These are phyloP conservation scores for Cystobasidiaceae sp. DNA, from an alignment of 1,284 basidiomycete genomes.

Conservation along the genomic window DNA sequence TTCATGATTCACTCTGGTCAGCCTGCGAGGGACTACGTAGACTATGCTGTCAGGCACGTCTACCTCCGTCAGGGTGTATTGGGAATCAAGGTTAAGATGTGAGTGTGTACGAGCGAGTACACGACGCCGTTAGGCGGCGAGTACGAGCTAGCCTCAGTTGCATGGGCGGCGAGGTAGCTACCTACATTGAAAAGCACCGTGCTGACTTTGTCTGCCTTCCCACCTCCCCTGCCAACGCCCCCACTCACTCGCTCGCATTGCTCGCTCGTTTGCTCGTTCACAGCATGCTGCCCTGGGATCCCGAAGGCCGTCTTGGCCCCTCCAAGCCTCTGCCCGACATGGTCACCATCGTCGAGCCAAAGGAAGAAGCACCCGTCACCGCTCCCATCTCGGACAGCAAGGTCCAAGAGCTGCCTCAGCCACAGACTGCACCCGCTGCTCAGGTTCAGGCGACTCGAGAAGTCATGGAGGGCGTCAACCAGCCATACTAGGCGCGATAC, in stretches of 20 bases:
- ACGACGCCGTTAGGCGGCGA: too few relatives aligned
- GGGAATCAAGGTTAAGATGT: constrained; percentile 99
- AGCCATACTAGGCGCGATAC: constrained; percentile 21
- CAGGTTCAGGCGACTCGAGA: constrained; percentile 28
- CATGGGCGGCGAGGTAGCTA: too few relatives aligned
- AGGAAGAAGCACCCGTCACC: constrained; percentile 54
- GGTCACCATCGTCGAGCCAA: constrained; percentile 61
- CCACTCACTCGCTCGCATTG: constrained; percentile 27
- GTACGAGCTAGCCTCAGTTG: too few relatives aligned
- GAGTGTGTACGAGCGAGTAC: too few relatives aligned
- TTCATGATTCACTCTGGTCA: constrained; percentile 99
- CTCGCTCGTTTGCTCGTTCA: constrained; percentile 11
- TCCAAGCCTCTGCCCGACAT: constrained; percentile 92
- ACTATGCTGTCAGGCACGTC: constrained; percentile 97
- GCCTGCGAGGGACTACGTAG: constrained; percentile 92
- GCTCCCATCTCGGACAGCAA: constrained; percentile 32
- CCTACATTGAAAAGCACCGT: too few relatives aligned
- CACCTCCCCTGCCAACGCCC: constrained; percentile 21
- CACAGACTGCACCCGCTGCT: constrained; percentile 22
- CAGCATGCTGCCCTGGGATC: constrained; percentile 96
- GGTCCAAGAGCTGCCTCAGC: constrained; percentile 22
- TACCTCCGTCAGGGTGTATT: constrained; percentile 98
- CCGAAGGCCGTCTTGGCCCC: constrained; percentile 80
- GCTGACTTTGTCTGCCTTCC: too few relatives aligned
- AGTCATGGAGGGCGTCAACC: neutral